phyloP scores from a whole-genome alignment of 106 monocot genomes.

The Dioscorea dumetorum region DNA sequence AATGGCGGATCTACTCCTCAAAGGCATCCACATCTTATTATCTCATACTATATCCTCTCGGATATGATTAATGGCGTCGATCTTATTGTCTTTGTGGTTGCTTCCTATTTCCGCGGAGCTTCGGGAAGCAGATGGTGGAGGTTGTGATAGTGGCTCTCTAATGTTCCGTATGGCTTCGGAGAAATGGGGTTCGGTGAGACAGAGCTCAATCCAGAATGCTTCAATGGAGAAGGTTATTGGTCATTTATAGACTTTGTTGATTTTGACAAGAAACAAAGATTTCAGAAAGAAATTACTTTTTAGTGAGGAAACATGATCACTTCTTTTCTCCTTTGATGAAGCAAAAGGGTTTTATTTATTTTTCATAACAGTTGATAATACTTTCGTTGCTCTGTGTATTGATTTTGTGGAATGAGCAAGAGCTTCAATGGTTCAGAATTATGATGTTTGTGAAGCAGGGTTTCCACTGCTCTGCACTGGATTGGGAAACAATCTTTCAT shows the following conservation, averaged over 20 bases:
- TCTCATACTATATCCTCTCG: too few species aligned
- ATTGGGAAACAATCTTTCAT: conserved; percentile 52
- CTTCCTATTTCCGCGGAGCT: conserved; percentile 10
- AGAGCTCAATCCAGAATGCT: conserved; percentile 29
- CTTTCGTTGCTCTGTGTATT: too few species aligned
- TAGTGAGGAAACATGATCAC: too few species aligned
- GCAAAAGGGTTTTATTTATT: too few species aligned
- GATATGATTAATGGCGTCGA: background rate
- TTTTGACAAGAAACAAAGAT: too few species aligned
- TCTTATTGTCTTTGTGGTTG: conserved; percentile 1
- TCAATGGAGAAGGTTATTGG: too few species aligned
- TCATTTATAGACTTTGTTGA: too few species aligned
- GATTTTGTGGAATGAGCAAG: too few species aligned
- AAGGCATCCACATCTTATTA: conserved; percentile 12
- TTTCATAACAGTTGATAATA: too few species aligned
- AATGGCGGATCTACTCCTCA: conserved; percentile 38
- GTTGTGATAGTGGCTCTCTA: background rate
- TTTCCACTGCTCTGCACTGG: conserved; percentile 50
- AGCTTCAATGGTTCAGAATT: too few species aligned
- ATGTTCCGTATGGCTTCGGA: conserved; percentile 48
- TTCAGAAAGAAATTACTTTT: too few species aligned
- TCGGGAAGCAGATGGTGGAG: background rate
- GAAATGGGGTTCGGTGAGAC: conserved; percentile 20
- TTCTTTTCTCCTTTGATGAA: too few species aligned
- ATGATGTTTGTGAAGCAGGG: background rate